phyloP scores from a whole-genome alignment of 768 basidiomycete genomes.

The Tremella fuciformis region DNA sequence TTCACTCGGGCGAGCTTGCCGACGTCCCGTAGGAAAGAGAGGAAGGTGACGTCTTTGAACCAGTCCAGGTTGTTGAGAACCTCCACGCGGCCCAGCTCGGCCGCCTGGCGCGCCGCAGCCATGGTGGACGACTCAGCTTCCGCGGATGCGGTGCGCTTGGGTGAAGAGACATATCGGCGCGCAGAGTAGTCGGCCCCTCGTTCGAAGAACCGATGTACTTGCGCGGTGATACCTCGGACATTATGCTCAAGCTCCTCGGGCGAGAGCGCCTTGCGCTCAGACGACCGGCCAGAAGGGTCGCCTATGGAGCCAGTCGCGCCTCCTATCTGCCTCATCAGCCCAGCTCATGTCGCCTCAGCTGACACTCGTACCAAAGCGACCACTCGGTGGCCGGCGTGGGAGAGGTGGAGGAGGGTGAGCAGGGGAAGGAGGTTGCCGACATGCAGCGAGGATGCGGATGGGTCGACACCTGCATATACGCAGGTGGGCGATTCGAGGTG shows the following conservation, averaged over 20 bases:
- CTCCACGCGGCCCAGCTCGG: conserved; percentile 32
- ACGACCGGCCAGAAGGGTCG: conserved; percentile 85
- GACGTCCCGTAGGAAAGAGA: conserved; percentile 78
- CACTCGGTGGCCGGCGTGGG: conserved; percentile 72
- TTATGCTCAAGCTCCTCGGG: conserved; percentile 64
- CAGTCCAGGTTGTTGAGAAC: conserved; percentile 72
- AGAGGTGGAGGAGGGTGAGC: conserved; percentile 82
- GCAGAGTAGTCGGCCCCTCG: conserved; percentile 64
- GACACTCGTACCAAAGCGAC: conserved; percentile 72
- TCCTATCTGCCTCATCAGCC: conserved; percentile 65
- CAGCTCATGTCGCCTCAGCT: background rate
- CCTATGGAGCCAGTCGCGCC: conserved; percentile 95
- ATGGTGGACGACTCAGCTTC: background rate
- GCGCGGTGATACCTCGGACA: conserved; percentile 61
- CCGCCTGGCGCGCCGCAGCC: background rate
- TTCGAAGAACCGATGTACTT: conserved; percentile 70
- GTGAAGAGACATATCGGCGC: conserved; percentile 35
- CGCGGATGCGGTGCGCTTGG: background rate
- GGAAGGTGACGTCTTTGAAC: conserved; percentile 68
- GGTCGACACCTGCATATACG: conserved; percentile 87
- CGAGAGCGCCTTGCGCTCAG: conserved; percentile 72
- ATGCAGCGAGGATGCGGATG: conserved; percentile 83
- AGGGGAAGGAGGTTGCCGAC: conserved; percentile 90
- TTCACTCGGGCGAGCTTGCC: conserved; percentile 80
- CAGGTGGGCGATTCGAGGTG: conserved; percentile 51